Evolutionary conservation across 306 rosid genomes (phyloP).

Genomic region (Pyrus bretschneideri): DNA sequence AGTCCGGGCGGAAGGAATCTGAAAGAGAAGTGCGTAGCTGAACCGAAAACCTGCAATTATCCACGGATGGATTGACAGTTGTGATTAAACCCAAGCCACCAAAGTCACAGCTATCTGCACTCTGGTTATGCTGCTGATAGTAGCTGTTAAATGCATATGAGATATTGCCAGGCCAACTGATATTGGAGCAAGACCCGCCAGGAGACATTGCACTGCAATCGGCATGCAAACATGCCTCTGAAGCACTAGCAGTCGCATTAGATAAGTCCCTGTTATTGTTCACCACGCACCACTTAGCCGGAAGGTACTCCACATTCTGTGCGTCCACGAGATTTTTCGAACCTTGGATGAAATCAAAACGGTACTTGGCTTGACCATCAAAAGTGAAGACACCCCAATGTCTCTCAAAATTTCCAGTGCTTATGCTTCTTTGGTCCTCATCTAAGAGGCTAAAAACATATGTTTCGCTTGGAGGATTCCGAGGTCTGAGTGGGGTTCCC

Average conservation of each 20-base stretch:
- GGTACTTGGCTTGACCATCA: slow-evolving; percentile 94
- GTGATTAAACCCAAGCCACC: slow-evolving; percentile 83
- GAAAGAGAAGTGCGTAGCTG: slow-evolving; percentile 55
- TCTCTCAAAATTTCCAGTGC: slow-evolving; percentile 64
- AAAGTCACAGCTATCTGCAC: slow-evolving; percentile 63
- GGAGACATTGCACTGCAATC: slow-evolving; percentile 72
- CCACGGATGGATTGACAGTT: slow-evolving; percentile 70
- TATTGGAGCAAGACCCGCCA: slow-evolving; percentile 81
- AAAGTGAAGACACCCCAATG: slow-evolving; percentile 96
- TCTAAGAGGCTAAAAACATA: slow-evolving; percentile 76
- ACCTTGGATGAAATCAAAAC: slow-evolving; percentile 52
- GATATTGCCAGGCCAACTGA: slow-evolving; percentile 75
- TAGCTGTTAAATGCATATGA: slow-evolving; percentile 85
- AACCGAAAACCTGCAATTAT: slow-evolving; percentile 66
- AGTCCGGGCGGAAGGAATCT: slow-evolving; percentile 9
- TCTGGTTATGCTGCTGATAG: slow-evolving; percentile 86
- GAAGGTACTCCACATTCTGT: slow-evolving; percentile 68
- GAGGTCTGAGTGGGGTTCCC: slow-evolving; percentile 77
- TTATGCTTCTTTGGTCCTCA: slow-evolving; percentile 68
- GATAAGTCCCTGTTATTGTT: slow-evolving; percentile 73
- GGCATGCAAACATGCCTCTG: slow-evolving; percentile 59
- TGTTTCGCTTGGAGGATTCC: slow-evolving; percentile 48
- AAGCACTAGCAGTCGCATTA: slow-evolving; percentile 53
- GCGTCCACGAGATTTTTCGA: slow-evolving; percentile 57
- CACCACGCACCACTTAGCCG: slow-evolving; percentile 87